Base-by-base conservation (phyloP, 371 early-diverging fungal species). In the Mortierella sp. region DNA sequence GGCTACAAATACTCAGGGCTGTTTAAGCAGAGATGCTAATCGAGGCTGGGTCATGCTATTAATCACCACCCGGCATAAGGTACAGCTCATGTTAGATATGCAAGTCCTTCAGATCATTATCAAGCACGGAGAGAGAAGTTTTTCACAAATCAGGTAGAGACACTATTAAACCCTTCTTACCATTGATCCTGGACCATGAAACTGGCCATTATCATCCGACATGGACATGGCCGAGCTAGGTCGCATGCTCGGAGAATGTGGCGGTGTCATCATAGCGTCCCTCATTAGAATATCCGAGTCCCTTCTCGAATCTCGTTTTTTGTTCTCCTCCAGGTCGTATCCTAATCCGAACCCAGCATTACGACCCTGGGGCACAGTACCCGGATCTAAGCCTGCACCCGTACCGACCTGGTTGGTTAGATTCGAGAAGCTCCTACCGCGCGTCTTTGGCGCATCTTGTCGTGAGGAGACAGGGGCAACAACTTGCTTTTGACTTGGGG, bases 281-380 rank as follows among this genome's bases (percentile, higher is more conserved):
- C 50, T 24, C 47, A 71, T 50, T 46, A 57, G 39, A 14, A 64
- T 55, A 19, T 49, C 71, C 23, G 60, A 71, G 17, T 55, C 60
- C 5, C 71, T 54, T 42, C 57, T 37, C 31, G 53, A 34, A 49
- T 62, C 58, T 27, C 49, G 39, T 11, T 53, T 47, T 49, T 51
- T 56, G 51, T 47, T 43, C 6, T 59, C 60, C 26, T 71, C 71
- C 21, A 60, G 34, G 37, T 71, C 71, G 31, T 60, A 71, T 1
- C 71, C 71, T 3, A 71, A 31, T 12, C 71, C 71, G 47, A 71
- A 71, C 1, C 71, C 71, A 1, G 59, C 64, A 46, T 64, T 64
- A 12, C 71, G 60, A 8, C 64, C 71, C 17, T 71, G 71, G 21
- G 50, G 50, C 31, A 60, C 64, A 1, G 64, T 47, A 0, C 53